These are phyloP conservation scores for Westerdykella aurantiaca DNA, from an alignment of 2,329 filamentous ascomycete genomes.

Conservation along the genomic window DNA sequence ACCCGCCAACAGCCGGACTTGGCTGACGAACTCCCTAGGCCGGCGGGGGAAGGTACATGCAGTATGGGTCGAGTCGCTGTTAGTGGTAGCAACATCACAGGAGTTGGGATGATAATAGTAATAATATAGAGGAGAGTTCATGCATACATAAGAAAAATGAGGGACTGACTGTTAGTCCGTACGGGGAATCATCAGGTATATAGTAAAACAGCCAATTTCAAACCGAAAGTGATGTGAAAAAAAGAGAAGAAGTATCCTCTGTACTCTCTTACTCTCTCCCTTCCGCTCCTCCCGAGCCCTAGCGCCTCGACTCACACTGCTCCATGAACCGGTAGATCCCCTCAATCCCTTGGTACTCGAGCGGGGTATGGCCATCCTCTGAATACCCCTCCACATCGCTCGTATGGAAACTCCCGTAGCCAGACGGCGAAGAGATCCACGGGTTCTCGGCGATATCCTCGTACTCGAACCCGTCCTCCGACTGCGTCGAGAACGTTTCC, in stretches of 20 bases:
- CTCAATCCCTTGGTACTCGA: slow-evolving; percentile 58
- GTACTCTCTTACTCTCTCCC: too few species aligned
- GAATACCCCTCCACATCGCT: slow-evolving; percentile 44
- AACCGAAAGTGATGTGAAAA: background rate
- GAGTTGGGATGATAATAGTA: too few species aligned
- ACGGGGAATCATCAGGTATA: too few species aligned
- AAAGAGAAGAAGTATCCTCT: too few species aligned
- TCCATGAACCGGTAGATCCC: slow-evolving; percentile 62
- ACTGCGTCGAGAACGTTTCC: slow-evolving; percentile 37
- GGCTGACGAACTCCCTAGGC: too few species aligned
- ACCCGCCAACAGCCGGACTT: too few species aligned
- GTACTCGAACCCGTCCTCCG: slow-evolving; percentile 36
- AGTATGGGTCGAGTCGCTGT: too few species aligned
- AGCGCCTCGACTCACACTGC: slow-evolving; percentile 49
- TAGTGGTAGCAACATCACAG: too few species aligned
- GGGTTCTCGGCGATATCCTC: slow-evolving; percentile 45
- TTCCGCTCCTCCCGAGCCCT: slow-evolving; percentile 3
- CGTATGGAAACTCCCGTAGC: slow-evolving; percentile 53
- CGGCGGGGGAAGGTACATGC: too few species aligned
- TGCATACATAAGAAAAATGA: too few species aligned
- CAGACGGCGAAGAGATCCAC: slow-evolving; percentile 50
- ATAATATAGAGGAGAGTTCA: too few species aligned
- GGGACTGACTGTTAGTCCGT: too few species aligned
- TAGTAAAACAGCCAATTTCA: background rate
- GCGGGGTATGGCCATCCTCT: slow-evolving; percentile 35